A percentile compares a stretch with the other conserved stretches of the same genome.
Evolutionary conservation across 2,329 filamentous ascomycete genomes (phyloP).

Genomic region (Stemphylium beticola): DNA sequence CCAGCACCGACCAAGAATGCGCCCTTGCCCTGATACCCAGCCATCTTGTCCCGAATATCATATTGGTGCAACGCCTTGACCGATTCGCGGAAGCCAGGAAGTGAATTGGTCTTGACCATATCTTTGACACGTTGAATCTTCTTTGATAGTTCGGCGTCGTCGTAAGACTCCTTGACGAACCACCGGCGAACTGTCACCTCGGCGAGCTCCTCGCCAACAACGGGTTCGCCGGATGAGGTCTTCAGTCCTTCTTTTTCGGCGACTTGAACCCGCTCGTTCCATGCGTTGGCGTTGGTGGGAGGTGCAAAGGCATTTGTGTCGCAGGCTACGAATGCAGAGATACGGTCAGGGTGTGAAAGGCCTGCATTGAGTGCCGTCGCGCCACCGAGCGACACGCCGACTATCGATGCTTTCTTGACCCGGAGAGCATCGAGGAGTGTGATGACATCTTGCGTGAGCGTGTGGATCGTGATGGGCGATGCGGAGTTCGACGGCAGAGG

Average conservation of each 20-base stretch:
- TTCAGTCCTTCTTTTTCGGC: conserved; percentile 62
- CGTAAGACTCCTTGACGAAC: conserved; percentile 71
- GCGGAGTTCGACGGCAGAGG: conserved; percentile 49
- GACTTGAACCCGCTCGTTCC: conserved; percentile 76
- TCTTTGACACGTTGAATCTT: conserved; percentile 66
- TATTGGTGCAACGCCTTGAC: conserved; percentile 76
- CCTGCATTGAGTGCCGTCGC: conserved; percentile 77
- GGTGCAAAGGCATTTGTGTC: conserved; percentile 80
- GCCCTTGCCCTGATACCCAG: conserved; percentile 62
- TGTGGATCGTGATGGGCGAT: conserved; percentile 62
- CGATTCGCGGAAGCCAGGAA: conserved; percentile 71
- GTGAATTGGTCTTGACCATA: conserved; percentile 72
- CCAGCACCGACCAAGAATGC: conserved; percentile 74
- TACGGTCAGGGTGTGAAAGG: conserved; percentile 66
- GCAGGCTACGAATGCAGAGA: conserved; percentile 71
- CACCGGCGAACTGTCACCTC: conserved; percentile 75
- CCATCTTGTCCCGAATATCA: conserved; percentile 66
- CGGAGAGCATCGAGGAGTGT: conserved; percentile 72
- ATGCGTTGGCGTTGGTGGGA: conserved; percentile 75
- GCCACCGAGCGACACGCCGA: conserved; percentile 83
- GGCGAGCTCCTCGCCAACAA: conserved; percentile 70
- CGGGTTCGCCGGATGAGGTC: conserved; percentile 53
- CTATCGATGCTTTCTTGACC: conserved; percentile 68
- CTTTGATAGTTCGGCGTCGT: conserved; percentile 54
- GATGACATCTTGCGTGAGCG: conserved; percentile 71